phyloP scores from a whole-genome alignment of 2,329 filamentous ascomycete species.

The Aspergillus sp. region DNA sequence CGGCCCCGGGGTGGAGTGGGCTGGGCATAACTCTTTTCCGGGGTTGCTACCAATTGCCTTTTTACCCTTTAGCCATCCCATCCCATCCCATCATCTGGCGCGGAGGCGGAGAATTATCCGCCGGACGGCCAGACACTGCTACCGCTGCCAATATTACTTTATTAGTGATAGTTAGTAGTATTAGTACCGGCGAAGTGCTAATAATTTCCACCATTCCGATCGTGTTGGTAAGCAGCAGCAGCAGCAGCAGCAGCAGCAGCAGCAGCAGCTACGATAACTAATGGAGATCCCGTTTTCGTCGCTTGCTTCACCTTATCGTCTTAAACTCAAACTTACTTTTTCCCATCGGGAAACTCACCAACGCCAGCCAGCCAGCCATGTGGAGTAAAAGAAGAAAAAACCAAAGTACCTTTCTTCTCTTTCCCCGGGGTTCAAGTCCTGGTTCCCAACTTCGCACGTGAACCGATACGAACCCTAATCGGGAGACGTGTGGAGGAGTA shows the following conservation, averaged over 20 bases:
- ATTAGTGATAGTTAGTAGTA: no score
- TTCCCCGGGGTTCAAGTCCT: no score
- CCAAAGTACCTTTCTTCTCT: no score
- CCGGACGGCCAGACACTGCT: not conserved
- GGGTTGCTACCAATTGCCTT: not conserved
- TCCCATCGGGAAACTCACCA: not conserved
- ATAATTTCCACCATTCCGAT: no score
- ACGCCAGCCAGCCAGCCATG: not conserved
- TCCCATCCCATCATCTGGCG: not conserved
- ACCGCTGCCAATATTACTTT: not conserved
- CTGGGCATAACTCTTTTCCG: conserved; percentile 11
- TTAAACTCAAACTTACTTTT: no score
- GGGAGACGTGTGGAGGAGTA: not conserved
- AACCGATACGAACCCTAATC: not conserved
- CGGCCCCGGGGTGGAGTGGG: not conserved
- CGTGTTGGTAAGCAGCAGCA: no score
- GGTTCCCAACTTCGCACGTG: not conserved
- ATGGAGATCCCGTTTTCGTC: no score
- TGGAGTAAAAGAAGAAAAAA: not conserved
- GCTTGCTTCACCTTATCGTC: no score
- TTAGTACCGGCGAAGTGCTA: no score
- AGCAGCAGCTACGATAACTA: no score
- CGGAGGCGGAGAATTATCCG: not conserved
- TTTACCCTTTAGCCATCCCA: not conserved
- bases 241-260: no score